Percentiles rank a stretch among this genome's conserved stretches.
Conservation (phyloP, 2,329 filamentous ascomycete genomes). For the Nigrospora sphaerica region DNA sequence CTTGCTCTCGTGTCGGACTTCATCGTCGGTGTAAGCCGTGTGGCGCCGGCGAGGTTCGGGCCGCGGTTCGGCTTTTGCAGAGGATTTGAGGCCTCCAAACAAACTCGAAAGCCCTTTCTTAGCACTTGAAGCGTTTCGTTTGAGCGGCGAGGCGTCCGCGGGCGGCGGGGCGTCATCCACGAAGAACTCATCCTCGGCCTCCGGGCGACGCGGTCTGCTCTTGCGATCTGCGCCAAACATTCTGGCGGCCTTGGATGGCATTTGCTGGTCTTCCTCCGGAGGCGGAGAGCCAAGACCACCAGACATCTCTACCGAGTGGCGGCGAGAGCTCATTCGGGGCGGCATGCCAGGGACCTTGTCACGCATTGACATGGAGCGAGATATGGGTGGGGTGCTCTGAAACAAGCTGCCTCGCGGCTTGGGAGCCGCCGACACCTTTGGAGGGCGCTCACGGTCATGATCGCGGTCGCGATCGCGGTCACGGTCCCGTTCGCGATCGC, state of each 20-base stretch:
- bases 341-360: slow-evolving; percentile 51
- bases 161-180: slow-evolving; percentile 45
- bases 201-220: slow-evolving; percentile 33
- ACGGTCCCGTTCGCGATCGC: slow-evolving; percentile 25
- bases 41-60: slow-evolving; percentile 41
- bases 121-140: slow-evolving; percentile 54
- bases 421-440: slow-evolving; percentile 38
- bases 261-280: slow-evolving; percentile 57
- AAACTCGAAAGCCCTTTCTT: slow-evolving; percentile 56
- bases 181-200: slow-evolving; percentile 44
- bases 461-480: neutral
- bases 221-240: slow-evolving; percentile 56
- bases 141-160: slow-evolving; percentile 43
- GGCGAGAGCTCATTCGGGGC: slow-evolving; percentile 55
- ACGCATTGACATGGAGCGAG: slow-evolving; percentile 62
- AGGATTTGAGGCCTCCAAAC: slow-evolving; percentile 49
- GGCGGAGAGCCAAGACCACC: slow-evolving; percentile 65
- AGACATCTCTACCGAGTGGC: slow-evolving; percentile 59
- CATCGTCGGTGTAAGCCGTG: slow-evolving; percentile 43
- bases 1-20: slow-evolving; percentile 30
- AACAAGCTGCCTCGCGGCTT: slow-evolving; percentile 61
- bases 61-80: slow-evolving; percentile 33
- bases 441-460: slow-evolving; percentile 40
- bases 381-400: slow-evolving; percentile 57
- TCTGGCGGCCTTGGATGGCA: slow-evolving; percentile 72